phyloP scores from a whole-genome alignment of 306 rosid genomes.

The Malus fusca region DNA sequence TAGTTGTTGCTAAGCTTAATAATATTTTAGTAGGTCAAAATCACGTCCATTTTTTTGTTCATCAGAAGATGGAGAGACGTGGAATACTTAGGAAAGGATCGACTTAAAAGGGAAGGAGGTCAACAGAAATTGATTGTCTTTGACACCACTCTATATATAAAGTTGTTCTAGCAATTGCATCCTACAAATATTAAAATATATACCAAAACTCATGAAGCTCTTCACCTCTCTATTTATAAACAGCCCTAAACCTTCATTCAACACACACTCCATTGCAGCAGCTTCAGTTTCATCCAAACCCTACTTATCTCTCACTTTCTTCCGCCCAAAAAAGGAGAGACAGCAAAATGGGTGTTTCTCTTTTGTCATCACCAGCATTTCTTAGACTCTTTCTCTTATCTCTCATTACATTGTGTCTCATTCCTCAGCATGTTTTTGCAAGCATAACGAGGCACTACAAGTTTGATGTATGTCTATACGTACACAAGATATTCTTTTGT shows the following conservation, averaged over 20 bases:
- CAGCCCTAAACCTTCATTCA: background rate
- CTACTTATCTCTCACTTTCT: background rate
- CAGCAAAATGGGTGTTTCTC: slow-evolving; percentile 28
- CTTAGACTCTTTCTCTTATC: slow-evolving; percentile 18
- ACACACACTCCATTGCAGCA: background rate
- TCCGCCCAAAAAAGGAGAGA: background rate
- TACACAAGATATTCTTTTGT: background rate
- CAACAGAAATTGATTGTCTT: slow-evolving; percentile 43
- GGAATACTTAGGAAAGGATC: slow-evolving; percentile 15
- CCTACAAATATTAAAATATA: background rate
- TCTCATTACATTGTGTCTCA: slow-evolving; percentile 9
- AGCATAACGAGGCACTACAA: slow-evolving; percentile 53
- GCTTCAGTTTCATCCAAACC: background rate
- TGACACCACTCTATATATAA: slow-evolving; percentile 41
- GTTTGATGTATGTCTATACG: slow-evolving; percentile 34
- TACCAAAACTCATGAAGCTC: background rate
- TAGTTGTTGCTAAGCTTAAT: background rate
- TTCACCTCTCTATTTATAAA: slow-evolving; percentile 16
- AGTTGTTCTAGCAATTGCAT: slow-evolving; percentile 46
- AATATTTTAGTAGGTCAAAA: slow-evolving; percentile 1
- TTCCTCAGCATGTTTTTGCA: slow-evolving; percentile 33
- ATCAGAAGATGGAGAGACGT: background rate
- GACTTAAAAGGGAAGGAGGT: slow-evolving; percentile 47
- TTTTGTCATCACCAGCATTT: slow-evolving; percentile 8
- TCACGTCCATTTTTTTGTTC: background rate